Conservation (phyloP, 768 basidiomycete genomes). For the Suillus plorans region DNA sequence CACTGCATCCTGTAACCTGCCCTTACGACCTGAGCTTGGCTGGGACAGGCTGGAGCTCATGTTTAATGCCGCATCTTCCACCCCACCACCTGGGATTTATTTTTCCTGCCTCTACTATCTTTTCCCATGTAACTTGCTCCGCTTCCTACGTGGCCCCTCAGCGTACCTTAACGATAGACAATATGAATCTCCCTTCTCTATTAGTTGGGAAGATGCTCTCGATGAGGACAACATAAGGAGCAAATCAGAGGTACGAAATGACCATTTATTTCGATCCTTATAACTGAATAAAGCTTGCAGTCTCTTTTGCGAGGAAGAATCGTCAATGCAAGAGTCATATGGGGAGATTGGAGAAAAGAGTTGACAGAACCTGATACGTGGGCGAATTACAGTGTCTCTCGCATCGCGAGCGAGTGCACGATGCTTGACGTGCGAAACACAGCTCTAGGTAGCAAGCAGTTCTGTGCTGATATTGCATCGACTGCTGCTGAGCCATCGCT, state of each 20-base stretch:
- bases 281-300: constrained; percentile 34
- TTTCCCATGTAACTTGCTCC: constrained; percentile 85
- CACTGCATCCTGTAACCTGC: constrained; percentile 38
- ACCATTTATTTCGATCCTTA: background rate
- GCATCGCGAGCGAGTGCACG: constrained; percentile 64
- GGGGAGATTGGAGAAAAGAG: constrained; percentile 63
- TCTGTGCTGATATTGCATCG: constrained; percentile 1
- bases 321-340: constrained; percentile 72
- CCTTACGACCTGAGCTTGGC: constrained; percentile 52
- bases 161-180: constrained; percentile 55
- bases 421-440: constrained; percentile 66
- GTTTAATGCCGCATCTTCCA: constrained; percentile 50
- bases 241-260: constrained; percentile 61
- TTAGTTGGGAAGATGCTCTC: constrained; percentile 69
- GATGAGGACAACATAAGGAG: constrained; percentile 69
- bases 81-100: constrained; percentile 62
- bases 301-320: constrained; percentile 67
- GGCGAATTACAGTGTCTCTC: constrained; percentile 59
- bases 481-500: constrained; percentile 11
- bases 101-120: constrained; percentile 86
- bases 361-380: constrained; percentile 65
- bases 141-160: constrained; percentile 71
- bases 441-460: constrained; percentile 43
- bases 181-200: constrained; percentile 59
- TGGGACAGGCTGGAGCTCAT: constrained; percentile 70